These are phyloP conservation scores for Claviceps cyperi DNA, from an alignment of 2,329 filamentous ascomycete genomes.

Conservation along the genomic window DNA sequence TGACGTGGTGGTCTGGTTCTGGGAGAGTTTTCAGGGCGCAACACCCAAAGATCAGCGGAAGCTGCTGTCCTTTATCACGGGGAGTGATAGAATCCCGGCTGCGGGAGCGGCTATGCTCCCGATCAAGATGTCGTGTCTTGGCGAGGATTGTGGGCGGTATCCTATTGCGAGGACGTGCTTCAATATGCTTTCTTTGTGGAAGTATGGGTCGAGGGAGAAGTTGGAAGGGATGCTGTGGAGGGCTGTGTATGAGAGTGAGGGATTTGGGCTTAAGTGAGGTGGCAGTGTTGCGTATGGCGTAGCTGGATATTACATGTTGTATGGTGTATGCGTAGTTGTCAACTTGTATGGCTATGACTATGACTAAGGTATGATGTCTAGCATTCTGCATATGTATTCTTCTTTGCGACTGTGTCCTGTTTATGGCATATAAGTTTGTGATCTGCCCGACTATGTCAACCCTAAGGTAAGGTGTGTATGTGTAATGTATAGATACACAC, in stretches of 20 bases:
- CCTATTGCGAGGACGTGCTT: conserved; percentile 86
- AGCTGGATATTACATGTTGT: no score
- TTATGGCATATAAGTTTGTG: no score
- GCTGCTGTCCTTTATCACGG: conserved; percentile 75
- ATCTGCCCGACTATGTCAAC: no score
- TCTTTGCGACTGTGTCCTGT: no score
- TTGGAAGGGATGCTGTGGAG: conserved; percentile 65
- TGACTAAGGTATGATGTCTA: no score
- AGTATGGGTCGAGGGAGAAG: conserved; percentile 51
- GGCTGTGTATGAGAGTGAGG: conserved; percentile 80
- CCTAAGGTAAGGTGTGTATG: no score
- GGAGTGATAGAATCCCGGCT: conserved; percentile 79
- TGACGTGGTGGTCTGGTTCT: conserved; percentile 71
- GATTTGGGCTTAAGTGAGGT: conserved; percentile 67
- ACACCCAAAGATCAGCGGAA: conserved; percentile 56
- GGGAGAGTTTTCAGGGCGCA: conserved; percentile 61
- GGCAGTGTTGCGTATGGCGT: no score
- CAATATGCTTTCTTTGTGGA: conserved; percentile 66
- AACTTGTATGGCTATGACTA: no score
- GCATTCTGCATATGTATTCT: no score
- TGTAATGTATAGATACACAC: no score
- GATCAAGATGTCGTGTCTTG: conserved; percentile 63
- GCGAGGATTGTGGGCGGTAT: conserved; percentile 58
- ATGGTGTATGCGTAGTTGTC: no score
- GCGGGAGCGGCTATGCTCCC: conserved; percentile 69